Percentiles rank a stretch among this genome's conserved stretches.
phyloP scores from a whole-genome alignment of 345 rosid species.

The Adansonia digitata region DNA sequence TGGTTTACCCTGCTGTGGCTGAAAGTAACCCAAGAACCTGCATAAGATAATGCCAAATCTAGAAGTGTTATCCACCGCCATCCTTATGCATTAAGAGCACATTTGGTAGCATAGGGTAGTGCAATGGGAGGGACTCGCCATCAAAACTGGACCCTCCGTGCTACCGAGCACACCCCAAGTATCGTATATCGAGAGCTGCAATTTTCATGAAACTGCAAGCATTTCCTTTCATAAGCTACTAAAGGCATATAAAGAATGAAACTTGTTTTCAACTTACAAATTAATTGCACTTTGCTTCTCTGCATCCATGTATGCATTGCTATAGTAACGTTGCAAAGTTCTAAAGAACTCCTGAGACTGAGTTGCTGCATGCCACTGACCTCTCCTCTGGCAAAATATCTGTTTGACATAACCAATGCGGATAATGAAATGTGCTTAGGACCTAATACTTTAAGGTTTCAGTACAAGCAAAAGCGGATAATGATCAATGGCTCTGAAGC shows the following conservation, averaged over 20 bases:
- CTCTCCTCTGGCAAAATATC: conserved; percentile 95
- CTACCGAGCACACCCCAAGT: neutral
- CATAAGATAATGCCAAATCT: conserved; percentile 13
- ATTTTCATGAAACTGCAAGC: neutral
- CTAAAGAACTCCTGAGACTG: conserved; percentile 92
- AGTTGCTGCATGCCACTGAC: conserved; percentile 97
- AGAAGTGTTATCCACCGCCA: neutral
- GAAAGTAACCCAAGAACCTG: conserved; percentile 97
- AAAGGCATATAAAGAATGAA: neutral
- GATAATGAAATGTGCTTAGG: neutral
- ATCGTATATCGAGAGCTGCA: neutral
- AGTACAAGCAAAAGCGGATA: neutral
- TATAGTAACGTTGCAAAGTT: conserved; percentile 85
- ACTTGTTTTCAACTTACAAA: conserved; percentile 48
- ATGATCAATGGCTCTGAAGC: neutral
- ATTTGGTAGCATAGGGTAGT: neutral
- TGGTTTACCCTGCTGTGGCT: conserved; percentile 81
- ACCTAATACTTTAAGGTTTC: neutral
- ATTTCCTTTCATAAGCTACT: neutral
- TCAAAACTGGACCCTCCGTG: neutral
- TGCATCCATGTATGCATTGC: conserved; percentile 85
- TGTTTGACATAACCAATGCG: conserved; percentile 27
- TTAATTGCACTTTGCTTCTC: conserved; percentile 96
- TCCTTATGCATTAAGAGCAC: neutral
- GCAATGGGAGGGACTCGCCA: neutral